Conservation (phyloP, 106 monocot species). For the Platanthera guangdongensis region DNA sequence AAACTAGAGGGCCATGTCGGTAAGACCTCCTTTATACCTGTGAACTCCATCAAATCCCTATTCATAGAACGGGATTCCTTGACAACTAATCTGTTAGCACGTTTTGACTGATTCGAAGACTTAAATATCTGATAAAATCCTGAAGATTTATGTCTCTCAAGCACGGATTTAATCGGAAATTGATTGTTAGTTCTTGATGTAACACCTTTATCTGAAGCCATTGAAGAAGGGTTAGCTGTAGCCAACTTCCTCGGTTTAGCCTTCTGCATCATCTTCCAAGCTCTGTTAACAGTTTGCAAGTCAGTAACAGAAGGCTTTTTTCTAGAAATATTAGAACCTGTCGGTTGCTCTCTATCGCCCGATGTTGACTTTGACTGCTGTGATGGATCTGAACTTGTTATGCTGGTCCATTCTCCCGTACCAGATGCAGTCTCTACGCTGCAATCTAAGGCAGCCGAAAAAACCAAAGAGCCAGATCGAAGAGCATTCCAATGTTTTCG, state of each 20-base stretch:
- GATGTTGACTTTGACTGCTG: not conserved
- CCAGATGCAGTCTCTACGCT: not conserved
- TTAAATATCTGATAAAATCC: not conserved
- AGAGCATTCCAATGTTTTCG: conserved; percentile 63
- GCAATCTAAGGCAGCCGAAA: conserved; percentile 19
- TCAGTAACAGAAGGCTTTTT: not conserved
- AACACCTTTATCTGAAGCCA: not conserved
- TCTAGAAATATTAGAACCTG: conserved; percentile 4
- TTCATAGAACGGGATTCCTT: not conserved
- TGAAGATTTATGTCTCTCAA: not conserved
- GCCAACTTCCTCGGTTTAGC: conserved; percentile 16
- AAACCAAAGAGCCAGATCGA: conserved; percentile 42
- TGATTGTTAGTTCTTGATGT: not conserved
- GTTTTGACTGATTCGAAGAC: not conserved
- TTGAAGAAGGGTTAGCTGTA: not conserved
- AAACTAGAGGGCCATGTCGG: not conserved
- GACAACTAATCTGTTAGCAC: not conserved
- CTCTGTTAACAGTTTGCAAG: conserved; percentile 33
- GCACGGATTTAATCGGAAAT: not conserved
- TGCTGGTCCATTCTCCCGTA: not conserved
- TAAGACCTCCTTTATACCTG: not conserved
- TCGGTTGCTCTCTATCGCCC: not conserved
- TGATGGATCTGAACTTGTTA: conserved; percentile 5
- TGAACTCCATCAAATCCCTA: not conserved
- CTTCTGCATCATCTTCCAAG: conserved; percentile 74